Evolutionary conservation across 108 stramenopile species (phyloP), one percentile per base, ranked within the genome.

Genomic region (Nitzschia sp.): DNA sequence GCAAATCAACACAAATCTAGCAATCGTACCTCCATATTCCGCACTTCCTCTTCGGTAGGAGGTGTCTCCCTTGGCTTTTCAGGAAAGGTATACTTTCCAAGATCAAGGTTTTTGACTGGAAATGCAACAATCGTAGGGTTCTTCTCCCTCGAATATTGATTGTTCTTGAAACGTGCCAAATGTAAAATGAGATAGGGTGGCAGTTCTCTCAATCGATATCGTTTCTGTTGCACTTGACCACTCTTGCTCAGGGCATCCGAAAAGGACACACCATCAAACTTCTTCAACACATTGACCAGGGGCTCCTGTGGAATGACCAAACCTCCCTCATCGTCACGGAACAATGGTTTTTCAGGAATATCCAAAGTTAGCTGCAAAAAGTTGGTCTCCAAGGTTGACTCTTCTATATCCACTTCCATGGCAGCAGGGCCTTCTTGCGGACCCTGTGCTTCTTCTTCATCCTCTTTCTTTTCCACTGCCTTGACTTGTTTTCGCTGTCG

Each of bases 101-200:
- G 73, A 78, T 98, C 97, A 24, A 99, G 79, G 67, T 97, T 96
- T 76, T 96, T 97, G 41, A 98, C 95, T 12, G 97, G 97, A 66
- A 99, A 96, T 53, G 92, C 87, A 34, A 99, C 97, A 75, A 99
- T 98, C 19, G 97, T 98, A 17, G 96, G 96, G 78, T 99, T 99
- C 81, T 99, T 99, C 86, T 98, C 99, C 15, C 83, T 78, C 24
- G 77, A 85, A 67, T 95, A 99, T 9, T 81, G 70, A 67, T 97
- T 98, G 24, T 79, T 86, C 52, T 90, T 93, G 82, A 99, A 98
- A 15, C 99, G 87, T 29, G 72, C 82, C 58, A 98, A 57, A 77
- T 96, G 93, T 25, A 99, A 65, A 22, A 99, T 83, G 3, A 99
- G 73, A 75, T 97, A 97, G 59, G 83, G 84, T 8, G 99, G 99